Evolutionary conservation across 2,329 filamentous ascomycete genomes (phyloP).

Genomic region (Xylaria polymorpha): DNA sequence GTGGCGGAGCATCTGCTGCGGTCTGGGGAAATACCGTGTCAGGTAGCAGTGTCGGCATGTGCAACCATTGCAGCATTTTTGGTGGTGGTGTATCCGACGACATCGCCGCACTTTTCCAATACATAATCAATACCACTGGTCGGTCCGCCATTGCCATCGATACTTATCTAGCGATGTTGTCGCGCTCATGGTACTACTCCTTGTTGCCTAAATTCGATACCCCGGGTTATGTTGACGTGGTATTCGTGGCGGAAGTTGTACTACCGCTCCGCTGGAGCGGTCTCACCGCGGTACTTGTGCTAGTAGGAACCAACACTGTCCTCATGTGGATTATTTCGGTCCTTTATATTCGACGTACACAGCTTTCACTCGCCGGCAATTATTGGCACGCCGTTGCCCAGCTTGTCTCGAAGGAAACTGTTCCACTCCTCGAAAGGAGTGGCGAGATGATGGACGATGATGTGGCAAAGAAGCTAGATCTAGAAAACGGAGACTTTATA

Average conservation of each 20-base stretch:
- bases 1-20: neutral
- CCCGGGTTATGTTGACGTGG: neutral
- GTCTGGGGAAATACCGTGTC: neutral
- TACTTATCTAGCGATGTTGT: conserved; percentile 9
- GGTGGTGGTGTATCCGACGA: neutral
- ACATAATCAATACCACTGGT: conserved; percentile 11
- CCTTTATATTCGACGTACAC: neutral
- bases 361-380: neutral
- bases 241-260: neutral
- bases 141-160: conserved; percentile 21
- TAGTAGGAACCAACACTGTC: neutral
- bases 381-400: conserved; percentile 16
- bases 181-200: conserved; percentile 21
- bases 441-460: conserved; percentile 19
- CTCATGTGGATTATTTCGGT: neutral
- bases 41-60: neutral
- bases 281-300: neutral
- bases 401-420: conserved; percentile 3
- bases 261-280: conserved; percentile 14
- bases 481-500: conserved; percentile 20
- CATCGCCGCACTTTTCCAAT: conserved; percentile 5
- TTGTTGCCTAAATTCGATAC: conserved; percentile 18
- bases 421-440: conserved; percentile 1
- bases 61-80: neutral
- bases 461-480: conserved; percentile 3